These are phyloP conservation scores for Gossypium davidsonii DNA, from an alignment of 441 rosid species.

Conservation along the genomic window DNA sequence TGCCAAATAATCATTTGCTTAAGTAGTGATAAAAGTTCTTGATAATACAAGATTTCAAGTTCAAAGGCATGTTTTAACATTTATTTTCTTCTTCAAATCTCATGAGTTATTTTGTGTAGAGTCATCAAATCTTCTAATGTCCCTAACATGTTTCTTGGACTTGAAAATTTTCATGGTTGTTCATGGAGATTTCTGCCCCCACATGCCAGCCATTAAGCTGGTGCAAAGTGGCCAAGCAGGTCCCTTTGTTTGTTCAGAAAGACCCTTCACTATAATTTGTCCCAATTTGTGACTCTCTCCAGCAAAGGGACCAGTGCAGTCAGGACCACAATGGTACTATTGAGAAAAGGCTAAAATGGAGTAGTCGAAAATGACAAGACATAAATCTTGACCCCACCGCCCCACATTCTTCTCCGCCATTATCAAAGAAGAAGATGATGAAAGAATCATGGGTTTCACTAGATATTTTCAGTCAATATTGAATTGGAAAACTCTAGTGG, in stretches of 20 bases:
- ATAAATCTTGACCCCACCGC: background rate
- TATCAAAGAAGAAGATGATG: background rate
- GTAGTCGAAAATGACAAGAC: slow-evolving; percentile 23
- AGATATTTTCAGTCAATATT: background rate
- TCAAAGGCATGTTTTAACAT: too few species aligned
- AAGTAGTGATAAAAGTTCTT: too few species aligned
- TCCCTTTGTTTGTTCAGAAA: background rate
- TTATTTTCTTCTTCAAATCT: background rate
- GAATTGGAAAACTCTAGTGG: background rate
- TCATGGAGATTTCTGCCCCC: background rate
- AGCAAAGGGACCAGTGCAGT: slow-evolving; percentile 10
- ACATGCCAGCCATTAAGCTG: slow-evolving; percentile 7
- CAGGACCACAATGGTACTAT: slow-evolving; percentile 20
- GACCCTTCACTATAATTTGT: slow-evolving; percentile 7
- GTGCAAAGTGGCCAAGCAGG: background rate
- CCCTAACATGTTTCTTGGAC: background rate
- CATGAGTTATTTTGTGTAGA: background rate
- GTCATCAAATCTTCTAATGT: background rate
- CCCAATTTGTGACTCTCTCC: background rate
- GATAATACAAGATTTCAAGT: too few species aligned
- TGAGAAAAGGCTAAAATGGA: slow-evolving; percentile 7
- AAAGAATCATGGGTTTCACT: background rate
- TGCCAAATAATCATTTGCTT: too few species aligned
- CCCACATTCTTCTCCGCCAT: background rate
- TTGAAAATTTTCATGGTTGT: background rate